Percentiles rank a stretch among this genome's conserved stretches.
Evolutionary conservation across 179 eudicot species (phyloP).

Genomic region (Silene coronaria): DNA sequence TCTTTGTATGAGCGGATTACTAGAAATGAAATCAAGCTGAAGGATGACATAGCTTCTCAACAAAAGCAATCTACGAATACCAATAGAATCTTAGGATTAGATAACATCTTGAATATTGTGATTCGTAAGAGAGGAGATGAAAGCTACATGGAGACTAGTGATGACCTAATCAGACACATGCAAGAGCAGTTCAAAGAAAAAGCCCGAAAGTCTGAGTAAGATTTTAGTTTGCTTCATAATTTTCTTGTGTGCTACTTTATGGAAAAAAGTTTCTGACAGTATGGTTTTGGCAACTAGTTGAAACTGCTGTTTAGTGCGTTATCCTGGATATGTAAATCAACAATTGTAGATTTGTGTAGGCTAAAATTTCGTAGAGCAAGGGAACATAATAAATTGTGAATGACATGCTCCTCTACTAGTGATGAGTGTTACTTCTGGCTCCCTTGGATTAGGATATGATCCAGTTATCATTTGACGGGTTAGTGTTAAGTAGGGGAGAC

Average conservation of each 20-base stretch:
- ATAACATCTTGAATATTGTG: constrained; percentile 86
- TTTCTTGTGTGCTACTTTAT: background rate
- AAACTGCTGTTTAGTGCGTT: background rate
- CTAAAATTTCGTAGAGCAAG: background rate
- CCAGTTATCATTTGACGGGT: background rate
- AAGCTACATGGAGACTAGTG: constrained; percentile 67
- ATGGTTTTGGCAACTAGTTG: background rate
- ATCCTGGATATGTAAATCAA: background rate
- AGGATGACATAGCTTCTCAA: constrained; percentile 68
- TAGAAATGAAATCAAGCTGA: constrained; percentile 90
- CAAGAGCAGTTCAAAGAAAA: constrained; percentile 96
- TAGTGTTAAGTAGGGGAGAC: background rate
- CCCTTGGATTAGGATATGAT: background rate
- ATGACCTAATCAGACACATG: constrained; percentile 91
- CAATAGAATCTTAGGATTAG: constrained; percentile 79
- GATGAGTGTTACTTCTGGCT: background rate
- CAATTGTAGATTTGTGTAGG: background rate
- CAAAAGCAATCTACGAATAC: constrained; percentile 74
- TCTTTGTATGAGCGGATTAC: constrained; percentile 88
- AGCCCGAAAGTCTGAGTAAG: constrained; percentile 99
- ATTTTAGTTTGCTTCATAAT: constrained; percentile 12
- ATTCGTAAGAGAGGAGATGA: constrained; percentile 80
- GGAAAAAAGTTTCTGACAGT: background rate
- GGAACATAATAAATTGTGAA: background rate
- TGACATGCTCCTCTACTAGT: background rate